Base-by-base conservation (phyloP, 768 basidiomycete genomes). In the Gloeopeniophorella convolvens region DNA sequence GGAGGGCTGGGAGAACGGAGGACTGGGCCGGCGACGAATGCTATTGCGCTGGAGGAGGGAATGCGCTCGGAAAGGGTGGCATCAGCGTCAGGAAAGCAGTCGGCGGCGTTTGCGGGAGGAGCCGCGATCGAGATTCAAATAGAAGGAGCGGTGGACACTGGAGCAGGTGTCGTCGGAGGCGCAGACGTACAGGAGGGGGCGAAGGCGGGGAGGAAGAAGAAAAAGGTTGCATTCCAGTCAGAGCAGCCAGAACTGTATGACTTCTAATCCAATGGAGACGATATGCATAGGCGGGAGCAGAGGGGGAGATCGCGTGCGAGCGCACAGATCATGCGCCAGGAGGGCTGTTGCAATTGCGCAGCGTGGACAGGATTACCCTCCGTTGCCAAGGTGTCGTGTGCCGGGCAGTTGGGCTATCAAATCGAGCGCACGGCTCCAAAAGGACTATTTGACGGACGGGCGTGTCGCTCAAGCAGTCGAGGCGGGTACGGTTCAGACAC, bases 1-100 rank as follows among this genome's bases (percentile, higher is more conserved):
- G 85, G 91, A n/a, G 87, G 91, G 13, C 79, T 90, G 23, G 73
- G 78, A 11, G 87, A 88, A 63, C 73, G 89, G 42, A 76, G 83
- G 54, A 89, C 85, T 9, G 78, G 70, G 5, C 74, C 81, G 9
- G 65, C 70, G 18, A 55, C 67, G 13, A 65, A 59, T 23, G 57
- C 55, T 13, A 56, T 58, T 4, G 50, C 55, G 20, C 24, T 50
- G 12, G 63, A 62, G 45, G 62, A 50, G 8, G 45, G 54, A 13
- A 31, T 31, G 16, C n/a, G 33, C 41, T 36, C 20, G 31, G 37
- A 48, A 27, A 59, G 47, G 35, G 32, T 18, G 35, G 41, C 49
- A 43, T 44, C 55, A 16, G 28, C n/a, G 42, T 28, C 27, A 27
- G 21, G 31, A 49, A 40, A 16, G 37, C 34, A 15, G 23, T 15